Base-by-base conservation (phyloP, 768 basidiomycete species). In the Trametes punicea region DNA sequence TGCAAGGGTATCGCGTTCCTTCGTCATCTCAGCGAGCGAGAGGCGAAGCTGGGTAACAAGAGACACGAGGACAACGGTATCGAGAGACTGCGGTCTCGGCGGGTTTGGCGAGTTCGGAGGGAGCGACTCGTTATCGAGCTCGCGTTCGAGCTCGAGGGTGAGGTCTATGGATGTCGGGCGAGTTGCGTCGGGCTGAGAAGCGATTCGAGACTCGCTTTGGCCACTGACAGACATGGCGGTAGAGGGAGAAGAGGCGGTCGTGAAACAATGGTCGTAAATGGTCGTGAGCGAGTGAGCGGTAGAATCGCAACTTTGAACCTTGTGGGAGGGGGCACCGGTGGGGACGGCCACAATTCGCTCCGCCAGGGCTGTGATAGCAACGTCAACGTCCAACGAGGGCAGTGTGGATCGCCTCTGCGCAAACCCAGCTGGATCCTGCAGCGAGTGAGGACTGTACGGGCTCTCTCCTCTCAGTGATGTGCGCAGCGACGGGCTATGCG, bases 71-170 rank as follows among this genome's bases (percentile, higher is more conserved):
- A 93, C 79, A 20, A 86, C 79, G 6, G 87, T 81, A 68, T 93
- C 91, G 42, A 91, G 77, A 1, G 84, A 81, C 41, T 75, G 74
- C 27, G 77, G 71, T 65, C 80, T 67, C 53, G 70, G 58, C 34
- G 58, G 60, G 26, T 62, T 51, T n/a, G 77, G 75, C 0, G 77
- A 75, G 41, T 77, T 77, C 2, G 80, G 46, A 5, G 46, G 75
- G 4, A 82, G 76, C 4, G 81, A 81, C 46, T 88, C 88, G 65
- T 78, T 76, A 41, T 83, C 77, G 36, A 93, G 80, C 71, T 90
- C 82, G 48, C 80, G 83, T 67, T 93, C 90, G 60, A 93, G 82
- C 63, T 89, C 88, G 59, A 93, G 79, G 45, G 82, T 81, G 57
- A 89, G 80, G 71, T 93, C 90, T 66, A 91, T 89, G 27, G 88